Conservation (phyloP, 305 asterid genomes). For the Solanum aculeatissimum region DNA sequence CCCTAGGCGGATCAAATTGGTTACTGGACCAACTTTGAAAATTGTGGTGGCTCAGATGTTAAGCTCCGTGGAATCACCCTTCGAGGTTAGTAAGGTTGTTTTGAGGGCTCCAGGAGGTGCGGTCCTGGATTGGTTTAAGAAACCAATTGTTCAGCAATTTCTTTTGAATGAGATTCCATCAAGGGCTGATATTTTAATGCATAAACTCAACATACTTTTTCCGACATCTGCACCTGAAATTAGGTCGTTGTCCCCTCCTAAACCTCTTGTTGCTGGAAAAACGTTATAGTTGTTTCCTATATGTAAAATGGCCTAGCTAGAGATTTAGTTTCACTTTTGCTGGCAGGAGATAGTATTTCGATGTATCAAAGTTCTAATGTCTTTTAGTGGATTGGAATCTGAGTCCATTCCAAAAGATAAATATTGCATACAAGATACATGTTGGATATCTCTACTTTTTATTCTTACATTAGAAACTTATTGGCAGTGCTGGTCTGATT, state of each 20-base stretch:
- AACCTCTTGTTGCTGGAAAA: constrained; percentile 35
- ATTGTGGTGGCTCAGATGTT: constrained; percentile 80
- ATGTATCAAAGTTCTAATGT: neutral
- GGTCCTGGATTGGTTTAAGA: constrained; percentile 91
- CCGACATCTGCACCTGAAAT: constrained; percentile 98
- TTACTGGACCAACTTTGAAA: constrained; percentile 88
- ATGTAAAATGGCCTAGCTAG: neutral
- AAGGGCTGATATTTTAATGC: constrained; percentile 94
- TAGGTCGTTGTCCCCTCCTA: constrained; percentile 81
- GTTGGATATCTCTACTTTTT: neutral
- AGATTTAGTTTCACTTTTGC: neutral
- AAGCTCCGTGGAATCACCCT: constrained; percentile 78
- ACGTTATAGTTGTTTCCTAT: neutral
- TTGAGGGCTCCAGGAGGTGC: constrained; percentile 95
- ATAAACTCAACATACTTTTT: constrained; percentile 73
- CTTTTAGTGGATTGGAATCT: neutral
- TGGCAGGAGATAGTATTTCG: neutral
- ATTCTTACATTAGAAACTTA: neutral
- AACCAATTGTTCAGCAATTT: constrained; percentile 94
- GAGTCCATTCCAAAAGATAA: neutral
- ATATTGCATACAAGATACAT: neutral
- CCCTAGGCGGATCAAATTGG: constrained; percentile 86
- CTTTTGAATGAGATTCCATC: constrained; percentile 95
- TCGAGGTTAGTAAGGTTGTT: constrained; percentile 96
- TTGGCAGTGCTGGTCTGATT: neutral